Evolutionary conservation across 148 eudicot species (phyloP).

Genomic region (Gaultheria prostrata): DNA sequence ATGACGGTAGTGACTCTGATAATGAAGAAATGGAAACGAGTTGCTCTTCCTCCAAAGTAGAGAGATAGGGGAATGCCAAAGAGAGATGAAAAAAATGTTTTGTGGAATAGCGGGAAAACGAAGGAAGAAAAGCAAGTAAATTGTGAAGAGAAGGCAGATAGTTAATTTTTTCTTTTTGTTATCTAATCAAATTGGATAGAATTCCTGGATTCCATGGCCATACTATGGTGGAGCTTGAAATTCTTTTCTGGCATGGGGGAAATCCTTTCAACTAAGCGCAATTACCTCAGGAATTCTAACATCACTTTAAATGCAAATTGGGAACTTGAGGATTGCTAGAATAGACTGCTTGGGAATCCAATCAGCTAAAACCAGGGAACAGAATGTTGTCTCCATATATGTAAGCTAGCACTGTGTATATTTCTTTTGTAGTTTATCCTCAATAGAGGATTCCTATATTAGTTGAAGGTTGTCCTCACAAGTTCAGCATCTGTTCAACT

Average conservation of each 20-base stretch:
- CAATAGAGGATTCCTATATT: not conserved
- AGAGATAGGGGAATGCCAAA: not conserved
- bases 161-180: not conserved
- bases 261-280: not conserved
- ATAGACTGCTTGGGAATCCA: not conserved
- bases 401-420: not conserved
- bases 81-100: constrained; percentile 14
- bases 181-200: not conserved
- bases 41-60: constrained; percentile 14
- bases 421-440: not conserved
- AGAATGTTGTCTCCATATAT: not conserved
- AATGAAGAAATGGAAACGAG: constrained; percentile 10
- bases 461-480: not conserved
- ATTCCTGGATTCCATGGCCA: constrained; percentile 15
- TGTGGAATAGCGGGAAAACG: constrained; percentile 7
- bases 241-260: not conserved
- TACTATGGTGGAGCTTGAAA: not conserved
- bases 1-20: constrained; percentile 21
- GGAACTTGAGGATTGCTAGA: not conserved
- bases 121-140: not conserved
- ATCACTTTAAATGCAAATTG: constrained; percentile 1
- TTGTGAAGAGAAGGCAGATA: not conserved
- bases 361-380: not conserved
- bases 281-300: not conserved
- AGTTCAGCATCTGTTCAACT: not conserved